Percentiles rank a stretch among this genome's conserved stretches.
These are phyloP conservation scores for Cryptococcus sp. DNA, from an alignment of 1,284 basidiomycete species.

Conservation along the genomic window DNA sequence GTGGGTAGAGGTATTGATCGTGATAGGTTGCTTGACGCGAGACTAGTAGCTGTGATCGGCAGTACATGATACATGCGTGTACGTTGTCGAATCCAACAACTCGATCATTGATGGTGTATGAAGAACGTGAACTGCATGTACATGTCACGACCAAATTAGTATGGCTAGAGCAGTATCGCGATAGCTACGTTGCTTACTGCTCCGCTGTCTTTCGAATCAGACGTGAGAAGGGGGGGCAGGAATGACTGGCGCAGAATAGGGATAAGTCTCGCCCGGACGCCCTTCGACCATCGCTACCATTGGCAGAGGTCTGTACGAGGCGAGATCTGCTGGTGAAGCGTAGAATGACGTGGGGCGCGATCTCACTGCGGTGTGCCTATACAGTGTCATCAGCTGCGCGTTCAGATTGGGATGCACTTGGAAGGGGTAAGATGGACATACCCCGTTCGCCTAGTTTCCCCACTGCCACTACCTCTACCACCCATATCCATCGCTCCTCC, in stretches of 20 bases:
- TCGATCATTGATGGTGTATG: too few relatives aligned
- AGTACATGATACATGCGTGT: too few relatives aligned
- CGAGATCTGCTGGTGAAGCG: slow-evolving; percentile 24
- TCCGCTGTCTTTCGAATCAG: background rate
- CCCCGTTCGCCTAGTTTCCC: background rate
- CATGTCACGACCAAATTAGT: too few relatives aligned
- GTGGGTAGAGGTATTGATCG: too few relatives aligned
- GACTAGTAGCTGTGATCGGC: too few relatives aligned
- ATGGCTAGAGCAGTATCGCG: background rate
- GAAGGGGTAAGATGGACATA: background rate
- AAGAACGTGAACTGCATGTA: too few relatives aligned
- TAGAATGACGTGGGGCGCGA: slow-evolving; percentile 20
- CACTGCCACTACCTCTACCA: background rate
- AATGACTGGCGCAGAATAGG: slow-evolving; percentile 7
- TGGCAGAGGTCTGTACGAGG: slow-evolving; percentile 18
- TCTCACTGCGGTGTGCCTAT: slow-evolving; percentile 5
- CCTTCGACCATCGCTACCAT: background rate
- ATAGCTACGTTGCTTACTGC: slow-evolving; percentile 1
- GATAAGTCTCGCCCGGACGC: background rate
- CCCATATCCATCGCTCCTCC: background rate
- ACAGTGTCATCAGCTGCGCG: too few relatives aligned
- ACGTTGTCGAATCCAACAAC: too few relatives aligned
- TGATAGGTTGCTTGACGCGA: too few relatives aligned
- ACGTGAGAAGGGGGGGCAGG: slow-evolving; percentile 6
- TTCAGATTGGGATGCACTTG: too few relatives aligned